phyloP scores from a whole-genome alignment of 2,329 filamentous ascomycete species.

The Ophiostoma australiae region DNA sequence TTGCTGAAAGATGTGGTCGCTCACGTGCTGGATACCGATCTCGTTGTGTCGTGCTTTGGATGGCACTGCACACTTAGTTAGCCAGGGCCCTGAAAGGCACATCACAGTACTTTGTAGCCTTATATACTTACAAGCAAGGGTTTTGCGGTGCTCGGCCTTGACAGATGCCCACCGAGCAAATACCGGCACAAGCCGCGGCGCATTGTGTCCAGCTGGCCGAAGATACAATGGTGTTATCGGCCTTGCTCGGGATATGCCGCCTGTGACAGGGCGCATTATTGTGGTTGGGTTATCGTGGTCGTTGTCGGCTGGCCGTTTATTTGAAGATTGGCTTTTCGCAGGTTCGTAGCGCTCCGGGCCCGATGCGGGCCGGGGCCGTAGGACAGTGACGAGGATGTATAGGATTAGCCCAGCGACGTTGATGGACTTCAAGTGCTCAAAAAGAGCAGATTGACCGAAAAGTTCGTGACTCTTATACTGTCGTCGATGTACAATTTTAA shows the following conservation, averaged over 20 bases:
- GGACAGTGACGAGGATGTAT: background rate
- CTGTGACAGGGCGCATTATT: conserved; percentile 40
- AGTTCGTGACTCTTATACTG: background rate
- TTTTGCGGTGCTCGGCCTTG: conserved; percentile 32
- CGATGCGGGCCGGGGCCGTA: conserved; percentile 13
- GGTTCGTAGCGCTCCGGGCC: conserved; percentile 19
- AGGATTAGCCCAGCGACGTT: background rate
- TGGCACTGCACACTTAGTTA: conserved; percentile 35
- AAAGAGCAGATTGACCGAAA: background rate
- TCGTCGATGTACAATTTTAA: background rate
- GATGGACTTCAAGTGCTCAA: background rate
- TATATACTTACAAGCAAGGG: conserved; percentile 41
- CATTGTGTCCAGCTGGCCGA: conserved; percentile 47
- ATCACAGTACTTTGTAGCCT: background rate
- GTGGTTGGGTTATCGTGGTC: conserved; percentile 28
- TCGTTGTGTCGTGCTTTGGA: conserved; percentile 75
- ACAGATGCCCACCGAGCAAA: conserved; percentile 43
- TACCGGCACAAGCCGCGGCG: conserved; percentile 34
- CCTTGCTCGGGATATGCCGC: conserved; percentile 32
- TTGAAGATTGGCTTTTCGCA: no score
- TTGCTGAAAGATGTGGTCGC: conserved; percentile 73
- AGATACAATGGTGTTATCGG: conserved; percentile 45
- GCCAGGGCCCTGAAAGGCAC: background rate
- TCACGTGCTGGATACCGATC: conserved; percentile 91
- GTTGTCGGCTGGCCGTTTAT: background rate